phyloP scores from a whole-genome alignment of 1,284 basidiomycete genomes.

The Tilletia setariae region DNA sequence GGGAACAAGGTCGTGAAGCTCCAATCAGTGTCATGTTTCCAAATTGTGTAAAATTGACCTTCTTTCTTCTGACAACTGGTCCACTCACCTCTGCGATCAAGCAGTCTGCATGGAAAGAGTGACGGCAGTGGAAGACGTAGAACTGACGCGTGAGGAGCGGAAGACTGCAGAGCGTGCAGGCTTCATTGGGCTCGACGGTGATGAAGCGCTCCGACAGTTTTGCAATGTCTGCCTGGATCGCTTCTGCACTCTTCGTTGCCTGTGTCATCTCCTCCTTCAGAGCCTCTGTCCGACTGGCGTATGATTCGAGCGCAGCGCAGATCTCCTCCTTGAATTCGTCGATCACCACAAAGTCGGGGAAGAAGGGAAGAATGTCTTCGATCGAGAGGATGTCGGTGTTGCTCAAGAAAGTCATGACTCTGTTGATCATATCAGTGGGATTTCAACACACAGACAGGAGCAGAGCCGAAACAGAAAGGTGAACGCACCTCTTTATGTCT shows the following conservation, averaged over 20 bases:
- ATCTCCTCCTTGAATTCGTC: constrained; percentile 99
- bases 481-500: constrained; percentile 86
- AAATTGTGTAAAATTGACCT: too few relatives aligned
- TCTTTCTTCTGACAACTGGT: too few relatives aligned
- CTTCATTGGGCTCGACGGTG: constrained; percentile 81
- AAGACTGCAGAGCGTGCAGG: constrained; percentile 75
- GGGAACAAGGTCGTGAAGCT: too few relatives aligned
- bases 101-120: constrained; percentile 63
- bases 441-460: neutral
- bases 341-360: constrained; percentile 98
- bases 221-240: constrained; percentile 86
- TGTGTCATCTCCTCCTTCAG: constrained; percentile 96
- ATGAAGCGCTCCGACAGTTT: constrained; percentile 86
- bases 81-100: constrained; percentile 45
- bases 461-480: neutral
- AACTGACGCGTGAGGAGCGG: constrained; percentile 82
- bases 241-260: constrained; percentile 82
- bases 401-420: constrained; percentile 93
- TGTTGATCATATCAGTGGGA: constrained; percentile 50
- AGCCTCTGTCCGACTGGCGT: constrained; percentile 82
- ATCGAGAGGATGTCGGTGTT: constrained; percentile 92
- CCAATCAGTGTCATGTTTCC: too few relatives aligned
- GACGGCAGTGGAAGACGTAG: constrained; percentile 97
- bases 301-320: constrained; percentile 88
- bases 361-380: constrained; percentile 97